These are phyloP conservation scores for Pythium scleroteichum DNA, from an alignment of 352 stramenopile genomes.

Conservation along the genomic window DNA sequence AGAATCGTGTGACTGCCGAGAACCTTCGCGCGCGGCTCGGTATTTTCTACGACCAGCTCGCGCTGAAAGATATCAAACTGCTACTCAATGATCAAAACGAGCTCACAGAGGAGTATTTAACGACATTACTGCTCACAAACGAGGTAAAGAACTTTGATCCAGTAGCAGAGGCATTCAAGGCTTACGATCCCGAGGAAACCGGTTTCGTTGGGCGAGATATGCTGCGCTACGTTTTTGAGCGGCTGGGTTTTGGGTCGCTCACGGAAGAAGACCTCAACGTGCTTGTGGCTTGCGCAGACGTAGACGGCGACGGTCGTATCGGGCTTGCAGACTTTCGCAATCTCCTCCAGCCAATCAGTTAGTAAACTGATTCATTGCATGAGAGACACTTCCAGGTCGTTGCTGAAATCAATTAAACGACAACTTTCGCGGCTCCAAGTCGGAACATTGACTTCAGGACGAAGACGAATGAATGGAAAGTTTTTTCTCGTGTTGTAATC, in stretches of 20 bases:
- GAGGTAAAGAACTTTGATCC: conserved; percentile 91
- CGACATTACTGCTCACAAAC: conserved; percentile 82
- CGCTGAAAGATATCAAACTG: conserved; percentile 76
- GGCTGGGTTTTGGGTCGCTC: conserved; percentile 75
- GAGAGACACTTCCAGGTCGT: no score
- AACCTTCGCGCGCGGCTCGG: conserved; percentile 78
- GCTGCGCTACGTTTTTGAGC: conserved; percentile 82
- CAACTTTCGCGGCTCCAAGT: no score
- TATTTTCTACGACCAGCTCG: conserved; percentile 89
- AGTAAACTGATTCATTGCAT: background rate
- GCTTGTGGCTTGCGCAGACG: conserved; percentile 84
- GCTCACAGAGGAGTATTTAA: conserved; percentile 72
- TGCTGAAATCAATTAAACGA: no score
- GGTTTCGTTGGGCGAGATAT: conserved; percentile 83
- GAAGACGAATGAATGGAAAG: no score
- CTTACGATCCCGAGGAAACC: conserved; percentile 87
- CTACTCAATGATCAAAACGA: conserved; percentile 86
- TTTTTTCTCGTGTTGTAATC: background rate
- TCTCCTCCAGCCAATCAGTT: conserved; percentile 48
- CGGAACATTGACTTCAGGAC: no score
- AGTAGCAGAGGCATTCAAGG: conserved; percentile 87
- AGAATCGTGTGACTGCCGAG: conserved; percentile 74
- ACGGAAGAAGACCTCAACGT: conserved; percentile 84
- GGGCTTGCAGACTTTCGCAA: conserved; percentile 80
- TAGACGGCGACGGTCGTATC: conserved; percentile 80